Percentiles rank a stretch among this genome's conserved stretches.
Conservation (phyloP, 2,329 filamentous ascomycete genomes). For the Botryotinia convoluta region DNA sequence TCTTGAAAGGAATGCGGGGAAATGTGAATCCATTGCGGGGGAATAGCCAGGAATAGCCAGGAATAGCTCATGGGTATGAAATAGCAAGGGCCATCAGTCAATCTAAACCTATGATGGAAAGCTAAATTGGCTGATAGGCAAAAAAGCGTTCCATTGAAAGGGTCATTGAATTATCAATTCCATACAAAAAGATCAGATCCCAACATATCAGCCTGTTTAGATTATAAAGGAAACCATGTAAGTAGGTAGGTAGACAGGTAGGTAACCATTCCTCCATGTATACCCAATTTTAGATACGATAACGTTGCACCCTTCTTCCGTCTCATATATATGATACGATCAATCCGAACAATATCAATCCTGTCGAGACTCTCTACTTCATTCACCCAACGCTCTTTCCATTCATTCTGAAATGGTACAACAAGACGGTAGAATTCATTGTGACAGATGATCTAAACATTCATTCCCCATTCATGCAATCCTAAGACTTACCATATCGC, state of each 20-base stretch:
- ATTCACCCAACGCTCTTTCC: constrained; percentile 6
- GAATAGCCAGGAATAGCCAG: not conserved
- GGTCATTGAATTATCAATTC: not conserved
- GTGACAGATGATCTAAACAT: not conserved
- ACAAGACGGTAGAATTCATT: not conserved
- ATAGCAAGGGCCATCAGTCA: not conserved
- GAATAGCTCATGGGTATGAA: not conserved
- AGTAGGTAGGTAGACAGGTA: not conserved
- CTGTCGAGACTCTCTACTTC: not conserved
- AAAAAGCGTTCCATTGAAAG: not conserved
- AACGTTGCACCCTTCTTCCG: constrained; percentile 11
- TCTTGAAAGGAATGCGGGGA: constrained; percentile 8
- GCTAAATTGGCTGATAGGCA: not conserved
- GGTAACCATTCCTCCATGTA: not conserved
- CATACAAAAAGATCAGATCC: not conserved
- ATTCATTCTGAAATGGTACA: not conserved
- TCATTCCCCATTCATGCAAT: not conserved
- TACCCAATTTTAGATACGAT: not conserved
- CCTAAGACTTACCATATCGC: not conserved
- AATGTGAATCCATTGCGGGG: constrained; percentile 5
- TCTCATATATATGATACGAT: not conserved
- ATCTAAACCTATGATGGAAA: constrained; percentile 1
- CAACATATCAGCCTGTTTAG: constrained; percentile 10
- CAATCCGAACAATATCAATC: not conserved
- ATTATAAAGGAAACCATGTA: not conserved